Conservation (phyloP, 257 asterid species). For the Scutellaria barbata region DNA sequence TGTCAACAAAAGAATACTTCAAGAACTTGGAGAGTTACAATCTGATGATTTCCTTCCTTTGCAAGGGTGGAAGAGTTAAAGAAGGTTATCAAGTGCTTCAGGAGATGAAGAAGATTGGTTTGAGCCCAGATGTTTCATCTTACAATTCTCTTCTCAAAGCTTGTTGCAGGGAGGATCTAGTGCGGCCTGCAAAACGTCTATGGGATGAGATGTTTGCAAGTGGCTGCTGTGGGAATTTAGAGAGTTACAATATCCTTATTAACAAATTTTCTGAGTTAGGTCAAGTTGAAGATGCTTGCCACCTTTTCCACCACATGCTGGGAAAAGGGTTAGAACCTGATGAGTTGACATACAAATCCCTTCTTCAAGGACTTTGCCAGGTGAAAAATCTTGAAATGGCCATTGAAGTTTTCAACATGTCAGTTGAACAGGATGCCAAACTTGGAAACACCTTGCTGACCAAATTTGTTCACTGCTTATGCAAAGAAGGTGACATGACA, state of each 20-base stretch:
- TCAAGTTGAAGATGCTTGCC: conserved; percentile 72
- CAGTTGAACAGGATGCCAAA: conserved; percentile 51
- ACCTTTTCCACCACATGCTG: conserved; percentile 67
- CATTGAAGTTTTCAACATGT: conserved; percentile 52
- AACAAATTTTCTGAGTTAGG: conserved; percentile 58
- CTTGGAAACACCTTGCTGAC: conserved; percentile 50
- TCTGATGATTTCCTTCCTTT: conserved; percentile 67
- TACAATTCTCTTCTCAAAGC: conserved; percentile 85
- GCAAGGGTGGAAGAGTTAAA: conserved; percentile 66
- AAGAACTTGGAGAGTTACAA: conserved; percentile 59
- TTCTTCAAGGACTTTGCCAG: conserved; percentile 69
- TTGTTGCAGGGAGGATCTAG: conserved; percentile 77
- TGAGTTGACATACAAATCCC: conserved; percentile 50
- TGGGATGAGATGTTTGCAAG: conserved; percentile 96
- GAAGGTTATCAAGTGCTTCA: conserved; percentile 73
- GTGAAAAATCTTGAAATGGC: conserved; percentile 58
- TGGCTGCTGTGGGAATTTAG: conserved; percentile 71
- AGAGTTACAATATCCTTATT: conserved; percentile 64
- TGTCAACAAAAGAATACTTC: conserved; percentile 63
- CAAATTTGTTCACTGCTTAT: conserved; percentile 55
- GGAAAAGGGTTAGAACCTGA: conserved; percentile 68
- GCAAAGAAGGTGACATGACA: conserved; percentile 60
- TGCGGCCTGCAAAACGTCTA: conserved; percentile 84
- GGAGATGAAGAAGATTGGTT: conserved; percentile 84
- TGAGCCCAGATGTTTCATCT: conserved; percentile 58